Base-by-base conservation (phyloP, 192 early-diverging fungal species). In the Mortierella alpina region DNA sequence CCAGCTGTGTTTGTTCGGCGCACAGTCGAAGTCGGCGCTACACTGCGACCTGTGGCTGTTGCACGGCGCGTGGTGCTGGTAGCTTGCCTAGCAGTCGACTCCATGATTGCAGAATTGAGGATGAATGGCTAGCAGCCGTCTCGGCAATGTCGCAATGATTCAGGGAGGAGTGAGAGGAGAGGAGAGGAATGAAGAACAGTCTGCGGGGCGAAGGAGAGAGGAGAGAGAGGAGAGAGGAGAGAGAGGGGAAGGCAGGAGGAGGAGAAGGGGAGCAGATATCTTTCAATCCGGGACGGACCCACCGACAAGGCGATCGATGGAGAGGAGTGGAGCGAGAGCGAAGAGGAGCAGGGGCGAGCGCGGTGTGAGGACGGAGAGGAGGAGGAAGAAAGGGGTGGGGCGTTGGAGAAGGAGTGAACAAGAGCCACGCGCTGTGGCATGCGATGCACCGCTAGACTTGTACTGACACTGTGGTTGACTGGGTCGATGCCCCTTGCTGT, bases 281-380 rank as follows among this genome's bases (percentile, higher is more conserved):
- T 75, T 75, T 62, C 75, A 70, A 70, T 78, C 75, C 63, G 63
- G 55, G 44, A 66, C 56, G 50, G 49, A 41, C 22, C 44, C 48
- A 52, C 47, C 71, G n/a, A 56, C 47, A 53, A 42, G 50, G 13
- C 11, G 59, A 61, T 15, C 12, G 47, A 10, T 7, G 22, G 23
- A 42, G 41, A 11, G 65, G 39, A 41, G 8, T 11, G 66, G 18
- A 9, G 55, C 18, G 41, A 54, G 55, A 41, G 23, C 42, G 53
- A 47, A 62, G 49, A 55, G 44, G 51, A 6, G 23, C 18, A 40
- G 45, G 46, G 22, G 18, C 7, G 3, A 39, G 1, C 61, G n/a
- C 3, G 40, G 42, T 42, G 67, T 3, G n/a, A 15, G n/a, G n/a
- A 12, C 31, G 47, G n/a, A 59, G 54, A 53, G 42, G 22, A 50